phyloP scores from a whole-genome alignment of 768 basidiomycete genomes.

The Pulveroboletus sp. region DNA sequence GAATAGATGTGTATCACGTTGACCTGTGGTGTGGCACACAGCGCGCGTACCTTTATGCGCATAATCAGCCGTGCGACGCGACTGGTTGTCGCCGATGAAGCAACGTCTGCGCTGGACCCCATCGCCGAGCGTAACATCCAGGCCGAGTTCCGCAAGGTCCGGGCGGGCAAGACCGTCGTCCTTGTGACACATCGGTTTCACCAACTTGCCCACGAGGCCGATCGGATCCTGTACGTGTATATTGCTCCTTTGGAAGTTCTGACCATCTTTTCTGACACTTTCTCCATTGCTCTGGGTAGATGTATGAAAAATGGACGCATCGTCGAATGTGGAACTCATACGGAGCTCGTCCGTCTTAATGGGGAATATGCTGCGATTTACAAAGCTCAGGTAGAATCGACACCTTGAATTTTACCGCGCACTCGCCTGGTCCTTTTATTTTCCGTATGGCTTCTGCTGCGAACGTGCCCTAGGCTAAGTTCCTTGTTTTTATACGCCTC shows the following conservation, averaged over 20 bases:
- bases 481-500: no score
- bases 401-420: background rate
- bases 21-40: no score
- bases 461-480: no score
- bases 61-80: no score
- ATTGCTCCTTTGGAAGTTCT: no score
- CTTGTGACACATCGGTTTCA: conserved; percentile 56
- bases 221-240: conserved; percentile 46
- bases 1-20: no score
- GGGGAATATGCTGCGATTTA: conserved; percentile 31
- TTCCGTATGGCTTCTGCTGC: no score
- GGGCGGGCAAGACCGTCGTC: conserved; percentile 49
- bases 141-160: conserved; percentile 32
- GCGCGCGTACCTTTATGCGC: no score
- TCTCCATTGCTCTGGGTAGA: no score
- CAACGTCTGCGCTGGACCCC: conserved; percentile 55
- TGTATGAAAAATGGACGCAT: conserved; percentile 32
- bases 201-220: conserved; percentile 45
- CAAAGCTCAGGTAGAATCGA: conserved; percentile 13
- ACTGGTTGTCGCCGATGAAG: conserved; percentile 57
- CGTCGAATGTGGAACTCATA: conserved; percentile 31
- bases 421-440: no score
- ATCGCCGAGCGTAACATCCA: conserved; percentile 49
- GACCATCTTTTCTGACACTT: background rate
- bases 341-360: conserved; percentile 18